Base-by-base conservation (phyloP, 2,329 filamentous ascomycete genomes). In the Cladophialophora bantiana region DNA sequence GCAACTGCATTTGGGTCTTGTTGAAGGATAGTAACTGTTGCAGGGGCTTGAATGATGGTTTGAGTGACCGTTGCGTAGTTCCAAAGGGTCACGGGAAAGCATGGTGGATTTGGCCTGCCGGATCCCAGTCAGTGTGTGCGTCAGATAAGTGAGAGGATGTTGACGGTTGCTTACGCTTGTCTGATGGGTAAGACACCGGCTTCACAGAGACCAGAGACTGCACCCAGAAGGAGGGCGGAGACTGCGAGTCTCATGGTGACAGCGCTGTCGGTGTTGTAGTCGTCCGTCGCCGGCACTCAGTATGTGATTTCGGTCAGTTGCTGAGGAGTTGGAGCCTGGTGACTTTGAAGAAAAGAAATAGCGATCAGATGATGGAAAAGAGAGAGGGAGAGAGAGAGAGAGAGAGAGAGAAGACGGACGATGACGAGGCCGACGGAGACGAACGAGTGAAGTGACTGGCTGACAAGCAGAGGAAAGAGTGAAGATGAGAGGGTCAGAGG, bases 1-100 rank as follows among this genome's bases (percentile, higher is more conserved):
- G 70, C 63, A 56, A 70, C 54, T 18, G 68, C 66, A 36, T 52
- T 52, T 18, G 70, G 70, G 35, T 73, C 68, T 62, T 68, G 65
- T n/a, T 62, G 56, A 59, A 70, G 62, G 42, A 73, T 71, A 26
- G 71, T 73, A 18, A 70, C 65, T 7, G 65, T 68, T 15, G 64
- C 56, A 56, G 68, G 70, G n/a, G 58, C 36, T 34, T 60, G 40
- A 10, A 62, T 62, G 57, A 69, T 54, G n/a, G 64, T 65, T 18
- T 64, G 34, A 31, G 64, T 71, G 64, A 69, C 50, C 4, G 67
- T 72, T 34, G 67, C 57, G 31, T 57, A 58, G 36, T 59, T 52
- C 40, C 40, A 68, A 50, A 71, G 56, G 32, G 67, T 69, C 15
- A 63, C 50, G 31, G 67, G 59, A 58, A 53, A 48, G 59, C 69